Evolutionary conservation across 495 filamentous ascomycete genomes (phyloP), one percentile per base, ranked within the genome.

Genomic region (Xylaria castorea): DNA sequence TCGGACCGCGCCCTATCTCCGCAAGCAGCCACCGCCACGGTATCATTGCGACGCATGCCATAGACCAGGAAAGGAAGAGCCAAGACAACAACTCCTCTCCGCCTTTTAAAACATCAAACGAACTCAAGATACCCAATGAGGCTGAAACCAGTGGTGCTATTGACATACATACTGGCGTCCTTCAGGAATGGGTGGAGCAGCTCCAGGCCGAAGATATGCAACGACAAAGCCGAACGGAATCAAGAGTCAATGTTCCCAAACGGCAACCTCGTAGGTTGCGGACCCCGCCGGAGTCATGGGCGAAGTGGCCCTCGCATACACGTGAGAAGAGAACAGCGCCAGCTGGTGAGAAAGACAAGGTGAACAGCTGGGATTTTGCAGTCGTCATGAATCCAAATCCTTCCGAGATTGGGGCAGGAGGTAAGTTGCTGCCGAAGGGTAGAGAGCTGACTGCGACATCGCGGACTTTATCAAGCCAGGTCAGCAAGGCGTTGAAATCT

Each of bases 241-340:
- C 20, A 55, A 72, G 68, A 34, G 48, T 27, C 25, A 67, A 72
- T 63, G 64, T 48, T 16, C 60, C 51, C 22, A 72, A 34, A 68
- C 70, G 44, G 8, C 44, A 55, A 27, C 71, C 70, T 57, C 58
- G 27, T 22, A 75, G 66, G 60, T 57, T 74, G 30, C 71, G 71
- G 20, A 78, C 76, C 30, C 76, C 78, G 38, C 78, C 80, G 14
- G 79, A 74, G 25, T 77, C 78, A 9, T 83, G 81, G 81, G 76
- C 81, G 14, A 79, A 75, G 51, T 83, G 80, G 73, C 80, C 81
- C n/a, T 83, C 79, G 14, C 74, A 80, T 62, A 81, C 77, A 40
- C 80, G 80, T 5, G 71, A 72, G 6, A 75, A 82, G 66, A 76
- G 81, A 53, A 80, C 75, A n/a, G 79, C 71, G 22, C 55, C 71